These are phyloP conservation scores for Kodamaea laetipori DNA, from an alignment of 805 yeast species.

Conservation along the genomic window DNA sequence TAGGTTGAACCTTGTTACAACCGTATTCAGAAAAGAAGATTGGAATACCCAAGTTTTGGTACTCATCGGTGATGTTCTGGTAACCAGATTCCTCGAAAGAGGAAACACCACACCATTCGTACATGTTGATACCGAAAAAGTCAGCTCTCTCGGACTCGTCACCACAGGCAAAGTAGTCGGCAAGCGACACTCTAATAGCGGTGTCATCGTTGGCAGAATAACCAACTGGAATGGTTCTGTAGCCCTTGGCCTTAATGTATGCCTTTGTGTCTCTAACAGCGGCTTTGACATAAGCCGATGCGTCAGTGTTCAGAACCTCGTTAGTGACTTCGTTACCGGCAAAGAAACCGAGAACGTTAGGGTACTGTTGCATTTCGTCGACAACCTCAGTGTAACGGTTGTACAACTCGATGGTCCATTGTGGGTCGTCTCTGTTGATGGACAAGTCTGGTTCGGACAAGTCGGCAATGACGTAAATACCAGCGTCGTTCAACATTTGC, in stretches of 20 bases:
- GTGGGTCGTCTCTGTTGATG: conserved; percentile 62
- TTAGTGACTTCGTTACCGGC: conserved; percentile 88
- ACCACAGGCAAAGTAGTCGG: conserved; percentile 80
- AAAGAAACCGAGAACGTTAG: conserved; percentile 78
- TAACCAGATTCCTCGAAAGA: conserved; percentile 65
- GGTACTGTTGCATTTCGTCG: conserved; percentile 66
- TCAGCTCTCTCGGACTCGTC: conserved; percentile 64
- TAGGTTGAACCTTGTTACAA: conserved; percentile 69
- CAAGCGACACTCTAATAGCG: conserved; percentile 63
- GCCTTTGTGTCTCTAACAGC: conserved; percentile 77
- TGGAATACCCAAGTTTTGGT: conserved; percentile 67
- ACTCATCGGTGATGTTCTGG: conserved; percentile 61
- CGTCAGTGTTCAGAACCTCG: conserved; percentile 62
- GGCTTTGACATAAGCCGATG: conserved; percentile 82
- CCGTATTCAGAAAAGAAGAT: conserved; percentile 83
- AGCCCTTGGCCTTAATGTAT: conserved; percentile 59
- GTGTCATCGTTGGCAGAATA: conserved; percentile 80
- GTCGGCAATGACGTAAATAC: conserved; percentile 90
- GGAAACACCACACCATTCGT: conserved; percentile 82
- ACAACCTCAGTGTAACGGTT: conserved; percentile 70
- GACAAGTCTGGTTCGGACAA: conserved; percentile 70
- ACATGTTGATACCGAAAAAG: conserved; percentile 87
- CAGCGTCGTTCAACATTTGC: conserved; percentile 70
- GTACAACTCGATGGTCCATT: conserved; percentile 64
- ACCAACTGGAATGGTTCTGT: conserved; percentile 76